Base-by-base conservation (phyloP, 1,284 basidiomycete species). In the Austroboletus niveus region DNA sequence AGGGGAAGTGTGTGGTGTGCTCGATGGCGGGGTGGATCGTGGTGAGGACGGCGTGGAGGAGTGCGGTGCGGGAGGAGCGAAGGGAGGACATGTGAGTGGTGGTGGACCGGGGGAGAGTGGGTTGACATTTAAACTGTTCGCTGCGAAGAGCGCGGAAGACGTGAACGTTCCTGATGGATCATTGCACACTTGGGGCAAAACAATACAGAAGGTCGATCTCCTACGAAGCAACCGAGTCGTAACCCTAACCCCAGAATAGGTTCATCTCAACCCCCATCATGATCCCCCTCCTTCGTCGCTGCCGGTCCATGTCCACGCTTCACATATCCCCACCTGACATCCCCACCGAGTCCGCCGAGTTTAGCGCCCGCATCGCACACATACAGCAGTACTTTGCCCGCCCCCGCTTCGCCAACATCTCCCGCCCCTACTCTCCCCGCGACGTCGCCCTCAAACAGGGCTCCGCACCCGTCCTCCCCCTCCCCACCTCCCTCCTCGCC, bases 361-460 rank as follows among this genome's bases (percentile, higher is more conserved):
- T 93, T 66, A 73, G 82, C 15, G 74, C 77, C 15, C 81, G 88
- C 8, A 78, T 84, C 27, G 71, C 77, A 14, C 79, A 82, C 44
- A 80, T 94, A 66, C 72, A 83, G 30, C 70, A 78, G 3, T 95
- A 91, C 81, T 94, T 94, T 65, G 68, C 78, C 40, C 78, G 78
- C 38, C 85, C 90, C 14, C 83, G 93, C 10, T 96, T 93, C 68
- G 75, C 79, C 36, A 75, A 74, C 49, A 80, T 91, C 53, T 85
- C 84, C 64, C 80, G 94, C 17, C 85, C 92, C 0, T 96, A 96
- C 70, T 76, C 85, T 17, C 80, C 92, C 6, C 80, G 81, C 30
- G 80, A 84, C 47, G 89, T 96, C 55, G 92, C 85, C 7, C 84
- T 88, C 17, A 96, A 96, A 73, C 91, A 94, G 60, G 93, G 93